Conservation (phyloP, 2,329 filamentous ascomycete genomes). For the Alternaria panax region DNA sequence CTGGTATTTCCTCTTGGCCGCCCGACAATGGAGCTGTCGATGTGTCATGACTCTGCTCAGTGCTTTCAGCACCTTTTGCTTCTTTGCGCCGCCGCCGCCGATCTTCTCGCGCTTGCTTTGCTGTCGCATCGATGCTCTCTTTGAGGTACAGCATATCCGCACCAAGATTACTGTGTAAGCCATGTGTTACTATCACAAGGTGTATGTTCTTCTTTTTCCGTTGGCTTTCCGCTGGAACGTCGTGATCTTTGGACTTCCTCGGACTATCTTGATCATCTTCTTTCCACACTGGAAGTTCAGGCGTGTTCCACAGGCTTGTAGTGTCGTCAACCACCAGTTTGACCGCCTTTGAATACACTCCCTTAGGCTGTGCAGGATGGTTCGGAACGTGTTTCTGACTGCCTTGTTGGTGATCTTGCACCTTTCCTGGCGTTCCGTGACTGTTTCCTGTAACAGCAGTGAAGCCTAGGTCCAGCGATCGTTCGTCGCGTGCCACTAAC, state of each 20-base stretch:
- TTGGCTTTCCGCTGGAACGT: slow-evolving; percentile 19
- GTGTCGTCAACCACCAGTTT: slow-evolving; percentile 86
- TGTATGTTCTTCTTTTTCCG: slow-evolving; percentile 81
- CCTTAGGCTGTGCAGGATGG: slow-evolving; percentile 70
- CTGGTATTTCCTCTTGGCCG: slow-evolving; percentile 57
- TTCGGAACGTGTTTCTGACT: slow-evolving; percentile 59
- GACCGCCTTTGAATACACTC: slow-evolving; percentile 85
- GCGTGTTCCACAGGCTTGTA: slow-evolving; percentile 89
- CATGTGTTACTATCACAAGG: slow-evolving; percentile 90
- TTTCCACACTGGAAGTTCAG: slow-evolving; percentile 73
- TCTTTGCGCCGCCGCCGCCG: slow-evolving; percentile 64
- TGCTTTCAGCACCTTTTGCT: slow-evolving; percentile 19
- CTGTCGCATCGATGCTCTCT: slow-evolving; percentile 90
- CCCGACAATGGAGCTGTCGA: slow-evolving; percentile 59
- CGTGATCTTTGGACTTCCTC: slow-evolving; percentile 37
- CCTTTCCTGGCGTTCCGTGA: slow-evolving; percentile 64
- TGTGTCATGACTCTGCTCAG: slow-evolving; percentile 18
- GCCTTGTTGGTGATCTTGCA: slow-evolving; percentile 78
- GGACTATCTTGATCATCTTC: slow-evolving; percentile 41
- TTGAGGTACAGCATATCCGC: slow-evolving; percentile 98
- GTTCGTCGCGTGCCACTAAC: slow-evolving; percentile 82
- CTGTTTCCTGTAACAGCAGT: slow-evolving; percentile 62
- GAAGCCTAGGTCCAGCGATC: slow-evolving; percentile 75
- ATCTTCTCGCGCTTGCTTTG: slow-evolving; percentile 75
- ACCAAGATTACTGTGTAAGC: slow-evolving; percentile 92